Evolutionary conservation across 139 green algal species (phyloP).

Genomic region (Desmodesmus armatus): DNA sequence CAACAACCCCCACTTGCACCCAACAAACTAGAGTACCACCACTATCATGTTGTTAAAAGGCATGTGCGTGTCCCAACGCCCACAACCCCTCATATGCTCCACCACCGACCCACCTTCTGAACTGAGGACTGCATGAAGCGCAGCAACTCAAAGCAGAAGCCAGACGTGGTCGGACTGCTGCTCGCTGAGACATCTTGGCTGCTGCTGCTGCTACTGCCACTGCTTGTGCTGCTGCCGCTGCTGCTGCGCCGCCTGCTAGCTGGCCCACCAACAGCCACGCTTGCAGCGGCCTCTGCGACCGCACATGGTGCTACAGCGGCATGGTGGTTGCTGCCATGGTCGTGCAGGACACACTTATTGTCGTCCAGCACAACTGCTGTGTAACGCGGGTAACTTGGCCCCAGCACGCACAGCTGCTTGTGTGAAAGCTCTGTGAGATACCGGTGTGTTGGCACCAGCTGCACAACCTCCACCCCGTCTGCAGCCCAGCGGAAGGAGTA

Average conservation of each 20-base stretch:
- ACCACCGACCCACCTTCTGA: not conserved
- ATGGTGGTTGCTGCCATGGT: not conserved
- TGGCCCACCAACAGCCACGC: conserved; percentile 11
- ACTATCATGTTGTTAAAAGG: too few relatives aligned
- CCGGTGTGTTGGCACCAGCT: not conserved
- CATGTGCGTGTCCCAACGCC: not conserved
- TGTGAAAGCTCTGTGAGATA: not conserved
- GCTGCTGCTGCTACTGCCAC: not conserved
- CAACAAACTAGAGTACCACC: too few relatives aligned
- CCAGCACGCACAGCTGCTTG: conserved; percentile 9
- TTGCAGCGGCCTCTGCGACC: conserved; percentile 23
- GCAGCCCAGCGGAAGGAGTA: conserved; percentile 37
- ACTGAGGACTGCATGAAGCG: conserved; percentile 51
- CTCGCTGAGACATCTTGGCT: not conserved
- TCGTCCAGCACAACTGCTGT: conserved; percentile 5
- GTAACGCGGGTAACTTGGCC: not conserved
- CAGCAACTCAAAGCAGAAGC: conserved; percentile 50
- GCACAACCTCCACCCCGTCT: conserved; percentile 11
- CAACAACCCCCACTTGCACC: too few relatives aligned
- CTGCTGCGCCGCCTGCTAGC: conserved; percentile 6
- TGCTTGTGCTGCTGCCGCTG: not conserved
- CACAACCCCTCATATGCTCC: not conserved
- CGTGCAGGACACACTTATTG: conserved; percentile 21
- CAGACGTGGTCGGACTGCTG: too few relatives aligned
- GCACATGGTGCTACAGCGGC: not conserved